A percentile compares a stretch with the other conserved stretches of the same genome.
Evolutionary conservation across 2,329 filamentous ascomycete species (phyloP).

Genomic region (Fusarium sp.): DNA sequence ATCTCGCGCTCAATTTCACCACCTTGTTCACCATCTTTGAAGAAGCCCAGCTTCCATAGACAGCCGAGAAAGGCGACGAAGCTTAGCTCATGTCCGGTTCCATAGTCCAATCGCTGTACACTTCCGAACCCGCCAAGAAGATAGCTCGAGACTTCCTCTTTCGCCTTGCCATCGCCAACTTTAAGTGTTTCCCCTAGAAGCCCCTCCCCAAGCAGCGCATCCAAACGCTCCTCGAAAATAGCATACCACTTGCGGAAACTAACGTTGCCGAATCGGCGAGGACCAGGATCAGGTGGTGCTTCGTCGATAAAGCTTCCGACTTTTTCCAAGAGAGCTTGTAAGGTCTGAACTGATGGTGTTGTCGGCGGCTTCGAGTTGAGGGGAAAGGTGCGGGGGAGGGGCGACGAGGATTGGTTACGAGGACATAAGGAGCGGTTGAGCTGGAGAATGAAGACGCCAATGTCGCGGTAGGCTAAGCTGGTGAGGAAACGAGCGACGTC

Average conservation of each 20-base stretch:
- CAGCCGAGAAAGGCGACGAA: conserved; percentile 92
- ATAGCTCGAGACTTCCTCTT: conserved; percentile 80
- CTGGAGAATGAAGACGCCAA: conserved; percentile 88
- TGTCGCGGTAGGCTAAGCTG: conserved; percentile 86
- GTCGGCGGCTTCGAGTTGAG: conserved; percentile 56
- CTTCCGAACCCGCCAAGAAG: conserved; percentile 90
- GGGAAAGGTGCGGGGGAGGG: conserved; percentile 55
- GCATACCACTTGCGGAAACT: conserved; percentile 89
- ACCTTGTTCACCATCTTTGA: conserved; percentile 65
- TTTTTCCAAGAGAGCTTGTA: conserved; percentile 74
- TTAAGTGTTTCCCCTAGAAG: conserved; percentile 48
- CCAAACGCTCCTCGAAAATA: conserved; percentile 71
- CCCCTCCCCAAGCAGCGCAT: conserved; percentile 50
- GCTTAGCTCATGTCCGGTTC: conserved; percentile 94
- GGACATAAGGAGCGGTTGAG: conserved; percentile 90
- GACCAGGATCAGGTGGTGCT: conserved; percentile 85
- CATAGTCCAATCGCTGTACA: conserved; percentile 89
- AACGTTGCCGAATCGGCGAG: conserved; percentile 90
- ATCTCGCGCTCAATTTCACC: conserved; percentile 80
- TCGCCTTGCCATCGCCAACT: conserved; percentile 58
- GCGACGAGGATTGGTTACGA: conserved; percentile 58
- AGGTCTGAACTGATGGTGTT: conserved; percentile 67
- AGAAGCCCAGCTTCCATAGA: conserved; percentile 90
- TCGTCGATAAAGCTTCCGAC: conserved; percentile 78
- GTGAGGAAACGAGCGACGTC: conserved; percentile 85